Evolutionary conservation across 2,329 filamentous ascomycete genomes (phyloP).

Genomic region (Decorospora gaudefroyi): DNA sequence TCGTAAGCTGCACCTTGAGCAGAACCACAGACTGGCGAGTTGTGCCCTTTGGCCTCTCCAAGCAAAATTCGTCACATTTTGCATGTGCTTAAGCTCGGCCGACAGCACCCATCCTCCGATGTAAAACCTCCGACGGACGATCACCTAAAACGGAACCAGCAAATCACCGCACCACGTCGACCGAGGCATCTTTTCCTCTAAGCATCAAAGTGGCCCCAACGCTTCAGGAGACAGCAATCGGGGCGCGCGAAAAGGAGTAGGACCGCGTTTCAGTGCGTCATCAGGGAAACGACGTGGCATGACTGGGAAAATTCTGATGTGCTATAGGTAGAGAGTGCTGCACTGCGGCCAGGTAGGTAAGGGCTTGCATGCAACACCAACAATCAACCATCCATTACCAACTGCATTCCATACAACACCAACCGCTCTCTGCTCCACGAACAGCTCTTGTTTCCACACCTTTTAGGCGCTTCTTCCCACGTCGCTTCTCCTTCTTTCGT

Average conservation of each 20-base stretch:
- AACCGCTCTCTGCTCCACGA: too few species aligned
- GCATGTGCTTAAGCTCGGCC: slow-evolving; percentile 9
- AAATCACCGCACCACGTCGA: slow-evolving; percentile 23
- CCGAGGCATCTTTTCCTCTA: slow-evolving; percentile 27
- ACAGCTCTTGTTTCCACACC: background rate
- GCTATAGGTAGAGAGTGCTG: slow-evolving; percentile 9
- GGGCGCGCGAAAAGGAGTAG: slow-evolving; percentile 10
- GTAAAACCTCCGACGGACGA: slow-evolving; percentile 4
- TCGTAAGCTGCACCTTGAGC: slow-evolving; percentile 1
- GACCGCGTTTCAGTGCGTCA: slow-evolving; percentile 17
- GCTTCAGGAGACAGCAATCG: slow-evolving; percentile 10
- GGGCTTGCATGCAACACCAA: too few species aligned
- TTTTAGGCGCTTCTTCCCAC: background rate
- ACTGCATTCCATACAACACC: too few species aligned
- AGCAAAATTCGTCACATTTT: background rate
- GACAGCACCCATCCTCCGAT: slow-evolving; percentile 6
- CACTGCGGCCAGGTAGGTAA: too few species aligned
- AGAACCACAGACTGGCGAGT: background rate
- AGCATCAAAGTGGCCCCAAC: slow-evolving; percentile 14
- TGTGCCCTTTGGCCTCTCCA: background rate
- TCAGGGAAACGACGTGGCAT: slow-evolving; percentile 13
- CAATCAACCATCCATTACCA: background rate
- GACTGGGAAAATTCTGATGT: slow-evolving; percentile 1
- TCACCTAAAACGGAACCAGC: slow-evolving; percentile 6
- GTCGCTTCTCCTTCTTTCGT: background rate